phyloP scores from a whole-genome alignment of 352 stramenopile genomes.

The Pythium phragmitis region DNA sequence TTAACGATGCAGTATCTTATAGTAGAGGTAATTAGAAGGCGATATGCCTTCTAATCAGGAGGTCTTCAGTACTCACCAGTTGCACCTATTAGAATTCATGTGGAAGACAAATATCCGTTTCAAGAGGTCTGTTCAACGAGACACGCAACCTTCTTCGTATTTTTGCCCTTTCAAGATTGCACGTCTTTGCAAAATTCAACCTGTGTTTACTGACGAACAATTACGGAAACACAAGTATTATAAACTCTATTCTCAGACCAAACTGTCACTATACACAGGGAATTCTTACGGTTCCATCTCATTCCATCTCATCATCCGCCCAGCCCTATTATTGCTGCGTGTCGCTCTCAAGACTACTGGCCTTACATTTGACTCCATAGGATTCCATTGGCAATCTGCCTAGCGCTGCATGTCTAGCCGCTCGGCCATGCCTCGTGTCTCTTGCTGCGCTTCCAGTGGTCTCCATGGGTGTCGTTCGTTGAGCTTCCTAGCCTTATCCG shows the following conservation, averaged over 20 bases:
- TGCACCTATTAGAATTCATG: background rate
- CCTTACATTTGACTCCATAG: background rate
- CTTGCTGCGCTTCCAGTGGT: conserved; percentile 9
- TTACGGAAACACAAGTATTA: too few species aligned
- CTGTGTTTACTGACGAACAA: conserved; percentile 4
- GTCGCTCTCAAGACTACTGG: background rate
- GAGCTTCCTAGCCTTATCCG: background rate
- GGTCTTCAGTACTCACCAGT: too few species aligned
- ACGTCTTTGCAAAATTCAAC: conserved; percentile 28
- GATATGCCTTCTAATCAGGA: background rate
- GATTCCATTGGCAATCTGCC: background rate
- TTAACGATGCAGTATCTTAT: background rate
- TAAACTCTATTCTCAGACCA: background rate
- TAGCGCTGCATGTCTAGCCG: conserved; percentile 19
- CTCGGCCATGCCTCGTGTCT: conserved; percentile 22
- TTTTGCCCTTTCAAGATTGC: conserved; percentile 26
- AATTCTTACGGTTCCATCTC: conserved; percentile 11
- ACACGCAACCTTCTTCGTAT: conserved; percentile 14
- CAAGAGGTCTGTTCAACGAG: conserved; percentile 12
- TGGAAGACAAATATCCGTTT: background rate
- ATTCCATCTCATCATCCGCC: conserved; percentile 4
- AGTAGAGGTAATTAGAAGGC: background rate
- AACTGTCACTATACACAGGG: conserved; percentile 8
- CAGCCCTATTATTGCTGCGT: conserved; percentile 4
- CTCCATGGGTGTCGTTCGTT: background rate